Conservation (phyloP, 805 yeast genomes). For the Candida loeiensis region DNA sequence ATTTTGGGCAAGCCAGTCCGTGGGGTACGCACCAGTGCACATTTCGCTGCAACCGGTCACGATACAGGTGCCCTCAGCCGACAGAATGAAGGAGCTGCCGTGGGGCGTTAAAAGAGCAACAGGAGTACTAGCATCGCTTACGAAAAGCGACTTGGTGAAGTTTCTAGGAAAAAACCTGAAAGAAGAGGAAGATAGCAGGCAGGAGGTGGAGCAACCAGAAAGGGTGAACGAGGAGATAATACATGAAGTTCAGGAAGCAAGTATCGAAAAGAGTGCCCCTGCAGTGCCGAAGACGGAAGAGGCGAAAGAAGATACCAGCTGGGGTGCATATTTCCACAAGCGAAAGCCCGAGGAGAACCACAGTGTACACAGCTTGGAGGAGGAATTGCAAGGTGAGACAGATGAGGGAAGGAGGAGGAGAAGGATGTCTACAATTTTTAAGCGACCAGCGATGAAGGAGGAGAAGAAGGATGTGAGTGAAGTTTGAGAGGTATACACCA, state of each 20-base stretch:
- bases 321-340: neutral
- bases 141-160: neutral
- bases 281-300: neutral
- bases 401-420: neutral
- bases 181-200: neutral
- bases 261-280: no score
- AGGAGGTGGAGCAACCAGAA: neutral
- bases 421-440: constrained; percentile 6
- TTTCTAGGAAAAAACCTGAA: neutral
- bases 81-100: neutral
- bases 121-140: neutral
- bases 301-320: neutral
- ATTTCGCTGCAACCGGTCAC: no score
- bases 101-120: constrained; percentile 1
- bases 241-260: no score
- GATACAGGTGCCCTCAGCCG: neutral
- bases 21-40: neutral
- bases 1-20: constrained; percentile 11
- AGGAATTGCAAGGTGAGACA: neutral
- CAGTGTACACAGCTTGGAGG: constrained; percentile 1
- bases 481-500: no score
- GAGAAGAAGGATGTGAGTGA: neutral
- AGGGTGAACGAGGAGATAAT: no score
- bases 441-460: neutral
- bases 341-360: neutral